Evolutionary conservation across 2,329 filamentous ascomycete species (phyloP), one percentile per base, ranked within the genome.

Genomic region (Sclerotinia subarctica): DNA sequence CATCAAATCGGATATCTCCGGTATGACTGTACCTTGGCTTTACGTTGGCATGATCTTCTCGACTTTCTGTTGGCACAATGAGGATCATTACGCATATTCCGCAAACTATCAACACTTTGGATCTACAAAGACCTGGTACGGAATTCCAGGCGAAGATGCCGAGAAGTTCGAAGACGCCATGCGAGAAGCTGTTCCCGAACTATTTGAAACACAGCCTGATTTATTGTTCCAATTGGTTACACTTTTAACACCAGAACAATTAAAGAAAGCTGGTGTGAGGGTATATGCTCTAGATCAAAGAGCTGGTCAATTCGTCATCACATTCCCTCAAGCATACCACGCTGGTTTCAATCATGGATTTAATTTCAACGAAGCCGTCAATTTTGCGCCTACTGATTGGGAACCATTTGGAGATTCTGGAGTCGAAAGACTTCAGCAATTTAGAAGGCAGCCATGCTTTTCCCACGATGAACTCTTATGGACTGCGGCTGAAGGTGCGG

Each of bases 11-110:
- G 95, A 99, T 76, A 96, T 99, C 65, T 98, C 95, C 2, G 95
- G 95, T 49, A 99, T 99, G 95, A 99, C 95, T 0, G 94, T 99
- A 10, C 95, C 95, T 0, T 99, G 95, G 95, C 88, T 99, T 4
- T 99, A 99, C 77, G 95, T 99, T 5, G 95, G 95, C 70, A 99
- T 99, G 95, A 96, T 96, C 51, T 99, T 99, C 78, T 99, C 95
- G 0, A 98, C 95, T 0, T 99, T 99, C 77, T 99, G 95, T 79
- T 99, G 95, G 95, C 95, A 99, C 78, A 97, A 97, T 72, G 95
- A 99, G 76, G 95, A 99, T 76, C 95, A 99, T 77, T 97, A 97
- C 77, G 90, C 95, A 2, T 99, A 98, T 77, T 99, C 95, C 0
- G 91, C 95, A 64, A 99, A 99, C 73, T 99, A 98, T 75, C 95